Evolutionary conservation across 345 rosid genomes (phyloP), one percentile per base, ranked within the genome.

Genomic region (Noccaea bulbosa): DNA sequence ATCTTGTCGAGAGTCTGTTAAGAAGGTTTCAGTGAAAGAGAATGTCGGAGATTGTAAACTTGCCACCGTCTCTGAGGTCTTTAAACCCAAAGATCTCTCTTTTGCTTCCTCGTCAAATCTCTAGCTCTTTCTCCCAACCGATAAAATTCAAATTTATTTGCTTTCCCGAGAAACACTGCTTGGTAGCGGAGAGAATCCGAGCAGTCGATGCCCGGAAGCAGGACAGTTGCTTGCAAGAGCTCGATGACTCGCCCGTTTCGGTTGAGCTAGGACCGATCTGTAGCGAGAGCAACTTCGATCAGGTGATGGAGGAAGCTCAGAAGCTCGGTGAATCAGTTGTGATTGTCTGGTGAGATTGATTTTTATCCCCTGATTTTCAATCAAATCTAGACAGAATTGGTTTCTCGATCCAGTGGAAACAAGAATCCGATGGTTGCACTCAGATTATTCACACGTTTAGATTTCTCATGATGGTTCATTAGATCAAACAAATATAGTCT

Each of bases 241-340:
- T 83, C 65, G 91, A 86, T 74, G 92, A 85, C 17, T 78, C 84
- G 3, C 98, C 94, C 34, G 77, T 85, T 6, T 83, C 91, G 1
- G 39, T 88, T 11, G 87, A 86, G 68, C 81, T 89, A 11, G 78
- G 67, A 35, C 81, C 77, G 44, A 82, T 94, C 71, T 64, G 73
- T 70, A 79, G 82, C 62, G 97, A 89, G 77, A 84, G 61, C 67
- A 86, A 82, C 52, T 91, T 94, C 68, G 88, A 89, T 80, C 84
- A 84, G 59, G 85, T 94, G 59, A 67, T 94, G 57, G 88, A 88
- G 1, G 96, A 88, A 71, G 91, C 97, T 40, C 87, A 84, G 51
- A 88, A 82, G 73, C 86, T 76, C 3, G 85, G 84, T n/a, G 82
- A 84, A 60, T 68, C 89, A 8, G 77, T 88, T 52, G 66, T 91